A percentile compares a stretch with the other conserved stretches of the same genome.
Evolutionary conservation across 495 filamentous ascomycete genomes (phyloP).

Genomic region (Aspergillus egyptiacus): DNA sequence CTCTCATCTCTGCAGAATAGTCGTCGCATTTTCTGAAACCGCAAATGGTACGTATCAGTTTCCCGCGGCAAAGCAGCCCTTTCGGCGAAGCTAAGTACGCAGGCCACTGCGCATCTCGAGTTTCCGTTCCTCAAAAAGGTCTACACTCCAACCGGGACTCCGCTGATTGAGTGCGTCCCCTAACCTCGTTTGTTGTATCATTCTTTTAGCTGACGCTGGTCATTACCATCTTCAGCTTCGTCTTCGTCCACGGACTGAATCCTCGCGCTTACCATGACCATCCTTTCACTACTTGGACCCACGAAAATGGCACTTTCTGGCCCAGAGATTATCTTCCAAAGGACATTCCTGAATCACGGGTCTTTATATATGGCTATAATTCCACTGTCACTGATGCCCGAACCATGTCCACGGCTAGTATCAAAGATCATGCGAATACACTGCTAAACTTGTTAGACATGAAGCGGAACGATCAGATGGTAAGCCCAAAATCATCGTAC

Average conservation of each 20-base stretch:
- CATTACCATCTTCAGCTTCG: constrained; percentile 20
- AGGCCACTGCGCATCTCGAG: constrained; percentile 27
- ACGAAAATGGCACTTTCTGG: constrained; percentile 36
- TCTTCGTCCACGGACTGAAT: constrained; percentile 38
- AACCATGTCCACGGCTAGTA: constrained; percentile 34
- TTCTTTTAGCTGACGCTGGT: neutral
- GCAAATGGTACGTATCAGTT: constrained; percentile 6
- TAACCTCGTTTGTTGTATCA: neutral
- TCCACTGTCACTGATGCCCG: constrained; percentile 34
- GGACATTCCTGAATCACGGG: constrained; percentile 34
- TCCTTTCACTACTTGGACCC: constrained; percentile 38
- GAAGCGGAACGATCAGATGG: constrained; percentile 27
- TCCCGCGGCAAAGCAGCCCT: neutral
- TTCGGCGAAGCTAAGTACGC: neutral
- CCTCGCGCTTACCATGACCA: constrained; percentile 34
- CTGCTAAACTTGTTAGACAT: constrained; percentile 32
- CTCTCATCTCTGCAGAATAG: neutral
- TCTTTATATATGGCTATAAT: constrained; percentile 43
- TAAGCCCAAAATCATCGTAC: neutral
- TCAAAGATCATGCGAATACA: constrained; percentile 38
- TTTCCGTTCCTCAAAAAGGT: constrained; percentile 36
- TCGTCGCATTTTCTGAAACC: neutral
- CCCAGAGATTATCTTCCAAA: constrained; percentile 34
- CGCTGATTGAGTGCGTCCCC: constrained; percentile 30
- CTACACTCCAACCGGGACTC: constrained; percentile 22